These are phyloP conservation scores for Cordia subcordata DNA, from an alignment of 257 asterid genomes.

Conservation along the genomic window DNA sequence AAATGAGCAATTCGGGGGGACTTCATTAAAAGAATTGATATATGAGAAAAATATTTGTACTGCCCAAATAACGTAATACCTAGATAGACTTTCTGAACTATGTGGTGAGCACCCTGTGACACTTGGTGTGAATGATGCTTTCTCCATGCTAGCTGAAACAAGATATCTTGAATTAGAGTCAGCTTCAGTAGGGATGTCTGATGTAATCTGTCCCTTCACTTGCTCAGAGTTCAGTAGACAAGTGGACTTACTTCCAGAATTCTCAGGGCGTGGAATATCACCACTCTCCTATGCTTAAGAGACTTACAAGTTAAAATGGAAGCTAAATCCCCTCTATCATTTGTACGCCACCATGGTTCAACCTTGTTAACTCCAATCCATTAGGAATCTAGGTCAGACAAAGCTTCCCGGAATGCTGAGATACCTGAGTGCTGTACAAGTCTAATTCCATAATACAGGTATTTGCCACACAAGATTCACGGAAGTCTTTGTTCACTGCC, in stretches of 20 bases:
- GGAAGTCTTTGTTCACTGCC: slow-evolving; percentile 9
- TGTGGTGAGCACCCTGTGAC: slow-evolving; percentile 18
- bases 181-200: slow-evolving; percentile 8
- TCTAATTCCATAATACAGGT: slow-evolving; percentile 12
- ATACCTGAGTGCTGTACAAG: slow-evolving; percentile 24
- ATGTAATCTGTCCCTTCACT: slow-evolving; percentile 13
- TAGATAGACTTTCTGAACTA: slow-evolving; percentile 28
- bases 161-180: slow-evolving; percentile 14
- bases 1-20: no score
- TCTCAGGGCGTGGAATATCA: slow-evolving; percentile 83
- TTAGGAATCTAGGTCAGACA: slow-evolving; percentile 36
- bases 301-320: slow-evolving; percentile 59
- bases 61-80: slow-evolving; percentile 34
- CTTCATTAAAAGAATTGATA: neutral
- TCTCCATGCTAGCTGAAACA: slow-evolving; percentile 21
- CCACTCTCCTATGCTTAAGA: slow-evolving; percentile 52
- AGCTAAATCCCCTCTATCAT: slow-evolving; percentile 75
- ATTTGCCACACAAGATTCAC: slow-evolving; percentile 14
- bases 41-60: neutral
- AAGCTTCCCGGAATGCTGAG: slow-evolving; percentile 32
- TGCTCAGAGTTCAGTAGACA: neutral
- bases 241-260: slow-evolving; percentile 7
- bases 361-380: slow-evolving; percentile 45
- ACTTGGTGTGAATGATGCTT: slow-evolving; percentile 18
- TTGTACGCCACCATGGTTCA: slow-evolving; percentile 86